These are phyloP conservation scores for Coccinonectria pachysandricola DNA, from an alignment of 2,329 filamentous ascomycete species.

Conservation along the genomic window DNA sequence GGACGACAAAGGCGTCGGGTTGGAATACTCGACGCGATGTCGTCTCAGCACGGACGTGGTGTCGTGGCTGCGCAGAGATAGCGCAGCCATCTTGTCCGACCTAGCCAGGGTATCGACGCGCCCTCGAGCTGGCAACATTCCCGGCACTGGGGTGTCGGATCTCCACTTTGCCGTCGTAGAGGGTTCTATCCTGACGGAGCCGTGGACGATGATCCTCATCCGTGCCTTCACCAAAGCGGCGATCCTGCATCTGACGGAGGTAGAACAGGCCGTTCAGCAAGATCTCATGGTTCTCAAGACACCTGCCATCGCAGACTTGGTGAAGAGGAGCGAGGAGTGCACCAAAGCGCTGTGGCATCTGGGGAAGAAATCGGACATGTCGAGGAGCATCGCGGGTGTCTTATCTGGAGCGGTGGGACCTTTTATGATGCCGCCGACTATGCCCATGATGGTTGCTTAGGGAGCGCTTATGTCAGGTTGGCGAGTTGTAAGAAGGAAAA, in stretches of 20 bases:
- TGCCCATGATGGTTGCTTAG: constrained; percentile 8
- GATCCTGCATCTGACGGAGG: constrained; percentile 26
- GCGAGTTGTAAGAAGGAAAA: no score
- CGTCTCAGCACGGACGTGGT: constrained; percentile 25
- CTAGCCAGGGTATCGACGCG: constrained; percentile 36
- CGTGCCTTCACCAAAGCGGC: constrained; percentile 40
- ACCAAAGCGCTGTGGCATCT: constrained; percentile 43
- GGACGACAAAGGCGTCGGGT: constrained; percentile 28
- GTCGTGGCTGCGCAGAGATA: constrained; percentile 30
- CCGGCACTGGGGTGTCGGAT: constrained; percentile 20
- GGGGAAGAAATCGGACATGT: constrained; percentile 44
- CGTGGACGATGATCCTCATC: constrained; percentile 47
- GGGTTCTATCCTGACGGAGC: constrained; percentile 47
- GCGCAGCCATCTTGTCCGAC: constrained; percentile 35
- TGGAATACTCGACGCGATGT: constrained; percentile 14
- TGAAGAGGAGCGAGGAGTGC: constrained; percentile 35
- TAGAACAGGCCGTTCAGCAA: constrained; percentile 17
- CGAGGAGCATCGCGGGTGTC: constrained; percentile 18
- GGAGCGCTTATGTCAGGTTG: no score
- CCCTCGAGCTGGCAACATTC: constrained; percentile 16
- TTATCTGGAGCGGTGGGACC: constrained; percentile 15
- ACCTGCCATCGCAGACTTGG: constrained; percentile 15
- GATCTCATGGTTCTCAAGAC: constrained; percentile 15
- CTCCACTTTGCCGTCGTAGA: constrained; percentile 45
- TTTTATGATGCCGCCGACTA: constrained; percentile 13